Percentiles rank a stretch among this genome's conserved stretches.
These are phyloP conservation scores for Onygena corvina DNA, from an alignment of 2,329 filamentous ascomycete genomes.

Conservation along the genomic window DNA sequence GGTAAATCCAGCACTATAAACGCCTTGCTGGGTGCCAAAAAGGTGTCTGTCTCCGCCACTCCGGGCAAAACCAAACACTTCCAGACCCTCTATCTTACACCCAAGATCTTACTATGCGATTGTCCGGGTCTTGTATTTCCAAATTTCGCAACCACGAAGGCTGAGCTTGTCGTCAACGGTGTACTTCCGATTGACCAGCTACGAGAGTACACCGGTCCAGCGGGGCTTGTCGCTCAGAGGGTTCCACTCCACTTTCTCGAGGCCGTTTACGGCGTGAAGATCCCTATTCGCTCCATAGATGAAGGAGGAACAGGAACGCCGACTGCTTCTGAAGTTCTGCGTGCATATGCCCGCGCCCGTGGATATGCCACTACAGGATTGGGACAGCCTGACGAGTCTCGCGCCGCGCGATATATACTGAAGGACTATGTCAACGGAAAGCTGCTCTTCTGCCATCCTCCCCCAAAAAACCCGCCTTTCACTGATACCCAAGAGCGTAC, in stretches of 20 bases:
- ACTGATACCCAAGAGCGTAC: background rate
- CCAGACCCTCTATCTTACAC: conserved; percentile 89
- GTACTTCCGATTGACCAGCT: conserved; percentile 93
- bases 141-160: conserved; percentile 18
- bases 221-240: conserved; percentile 66
- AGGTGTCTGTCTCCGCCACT: conserved; percentile 93
- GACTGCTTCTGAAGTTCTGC: conserved; percentile 71
- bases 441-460: conserved; percentile 80
- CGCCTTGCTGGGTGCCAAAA: conserved; percentile 94
- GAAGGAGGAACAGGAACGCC: conserved; percentile 85
- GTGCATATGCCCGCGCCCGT: conserved; percentile 74
- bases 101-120: conserved; percentile 85
- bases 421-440: conserved; percentile 98
- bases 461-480: conserved; percentile 51
- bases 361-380: conserved; percentile 83
- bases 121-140: conserved; percentile 90
- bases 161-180: conserved; percentile 78
- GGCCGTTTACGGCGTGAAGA: conserved; percentile 85
- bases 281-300: conserved; percentile 65
- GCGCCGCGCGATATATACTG: conserved; percentile 75
- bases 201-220: conserved; percentile 80
- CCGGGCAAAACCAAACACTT: conserved; percentile 99
- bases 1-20: conserved; percentile 99
- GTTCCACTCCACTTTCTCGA: conserved; percentile 85
- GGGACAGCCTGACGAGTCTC: conserved; percentile 84